A percentile compares a stretch with the other conserved stretches of the same genome.
phyloP scores from a whole-genome alignment of 2,329 filamentous ascomycete genomes.

The Ascocoryne sarcoides region DNA sequence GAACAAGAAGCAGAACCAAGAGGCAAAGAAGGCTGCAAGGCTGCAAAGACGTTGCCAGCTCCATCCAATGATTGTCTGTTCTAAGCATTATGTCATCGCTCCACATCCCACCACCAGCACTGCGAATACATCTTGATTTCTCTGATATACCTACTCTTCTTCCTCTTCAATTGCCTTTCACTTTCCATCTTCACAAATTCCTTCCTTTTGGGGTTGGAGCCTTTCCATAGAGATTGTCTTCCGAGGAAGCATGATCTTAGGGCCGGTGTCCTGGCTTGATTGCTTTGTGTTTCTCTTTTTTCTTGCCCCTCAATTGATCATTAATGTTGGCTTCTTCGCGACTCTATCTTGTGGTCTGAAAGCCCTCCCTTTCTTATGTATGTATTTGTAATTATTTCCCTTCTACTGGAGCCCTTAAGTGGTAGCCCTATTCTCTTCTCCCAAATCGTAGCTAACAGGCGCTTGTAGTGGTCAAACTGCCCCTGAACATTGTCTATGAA shows the following conservation, averaged over 20 bases:
- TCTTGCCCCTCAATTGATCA: conserved; percentile 61
- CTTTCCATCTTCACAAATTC: too few species aligned
- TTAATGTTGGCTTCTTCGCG: conserved; percentile 54
- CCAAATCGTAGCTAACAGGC: conserved; percentile 5
- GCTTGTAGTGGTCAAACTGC: conserved; percentile 46
- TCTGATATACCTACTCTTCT: too few species aligned
- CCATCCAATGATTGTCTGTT: too few species aligned
- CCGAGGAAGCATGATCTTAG: conserved; percentile 53
- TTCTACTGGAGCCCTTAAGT: neutral
- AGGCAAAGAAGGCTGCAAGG: too few species aligned
- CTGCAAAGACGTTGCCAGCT: too few species aligned
- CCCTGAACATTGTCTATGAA: conserved; percentile 48
- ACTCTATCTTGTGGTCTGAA: conserved; percentile 49
- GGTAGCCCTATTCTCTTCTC: neutral
- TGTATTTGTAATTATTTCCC: conserved; percentile 13
- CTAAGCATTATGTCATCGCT: too few species aligned
- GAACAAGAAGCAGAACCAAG: too few species aligned
- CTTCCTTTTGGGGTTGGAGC: too few species aligned
- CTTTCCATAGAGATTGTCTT: too few species aligned
- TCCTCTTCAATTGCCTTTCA: too few species aligned
- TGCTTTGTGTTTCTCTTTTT: conserved; percentile 65
- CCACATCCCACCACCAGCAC: too few species aligned
- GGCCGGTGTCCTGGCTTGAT: conserved; percentile 66
- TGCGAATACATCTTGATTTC: too few species aligned
- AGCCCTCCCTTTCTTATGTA: conserved; percentile 64